A percentile compares a stretch with the other conserved stretches of the same genome.
These are phyloP conservation scores for Yamadazyma jaroonii DNA, from an alignment of 1,139 yeast species.

Conservation along the genomic window DNA sequence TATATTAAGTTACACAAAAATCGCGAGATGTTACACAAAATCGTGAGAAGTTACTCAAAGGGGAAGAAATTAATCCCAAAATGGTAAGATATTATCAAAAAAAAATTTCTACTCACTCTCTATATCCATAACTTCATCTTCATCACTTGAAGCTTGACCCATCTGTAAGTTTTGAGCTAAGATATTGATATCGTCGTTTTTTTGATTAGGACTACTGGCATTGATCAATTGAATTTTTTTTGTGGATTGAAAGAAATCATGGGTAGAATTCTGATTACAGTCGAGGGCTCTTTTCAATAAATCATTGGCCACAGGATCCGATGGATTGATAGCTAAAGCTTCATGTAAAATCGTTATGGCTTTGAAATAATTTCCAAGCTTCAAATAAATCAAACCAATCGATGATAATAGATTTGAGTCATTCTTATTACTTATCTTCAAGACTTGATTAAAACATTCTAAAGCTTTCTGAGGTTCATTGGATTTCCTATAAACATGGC, in stretches of 20 bases:
- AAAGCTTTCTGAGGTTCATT: constrained; percentile 66
- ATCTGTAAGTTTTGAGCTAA: constrained; percentile 42
- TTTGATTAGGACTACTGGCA: constrained; percentile 10
- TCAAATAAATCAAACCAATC: constrained; percentile 77
- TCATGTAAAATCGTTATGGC: constrained; percentile 80
- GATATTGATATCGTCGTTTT: constrained; percentile 23
- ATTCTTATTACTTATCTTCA: constrained; percentile 59
- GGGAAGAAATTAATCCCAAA: neutral
- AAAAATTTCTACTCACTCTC: constrained; percentile 58
- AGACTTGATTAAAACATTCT: constrained; percentile 72
- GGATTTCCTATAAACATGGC: constrained; percentile 80
- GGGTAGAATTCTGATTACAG: constrained; percentile 43
- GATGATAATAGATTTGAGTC: constrained; percentile 82
- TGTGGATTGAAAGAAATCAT: constrained; percentile 20
- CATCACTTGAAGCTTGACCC: constrained; percentile 59
- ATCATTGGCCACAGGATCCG: constrained; percentile 84
- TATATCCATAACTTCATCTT: constrained; percentile 61
- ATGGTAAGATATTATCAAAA: neutral
- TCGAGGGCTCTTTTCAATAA: constrained; percentile 78
- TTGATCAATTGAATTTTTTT: neutral
- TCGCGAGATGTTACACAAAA: neutral
- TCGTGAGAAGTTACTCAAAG: neutral
- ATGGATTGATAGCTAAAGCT: constrained; percentile 76
- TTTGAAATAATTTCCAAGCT: constrained; percentile 57
- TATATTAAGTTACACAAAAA: neutral